Conservation (phyloP, 164 flowering plant species). For the Amborella trichopoda region DNA sequence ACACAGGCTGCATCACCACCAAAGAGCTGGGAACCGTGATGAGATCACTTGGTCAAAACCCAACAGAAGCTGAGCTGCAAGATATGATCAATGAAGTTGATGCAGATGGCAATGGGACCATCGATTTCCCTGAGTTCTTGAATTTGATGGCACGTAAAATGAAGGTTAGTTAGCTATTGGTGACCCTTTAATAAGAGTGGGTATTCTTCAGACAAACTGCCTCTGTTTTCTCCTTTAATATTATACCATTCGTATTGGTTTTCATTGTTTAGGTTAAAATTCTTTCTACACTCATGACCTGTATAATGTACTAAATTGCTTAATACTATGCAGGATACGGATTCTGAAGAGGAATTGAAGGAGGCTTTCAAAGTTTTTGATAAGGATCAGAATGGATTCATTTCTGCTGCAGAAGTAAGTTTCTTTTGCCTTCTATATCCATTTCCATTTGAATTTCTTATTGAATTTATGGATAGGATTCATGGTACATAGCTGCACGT, state of each 20-base stretch:
- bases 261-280: no score
- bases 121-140: slow-evolving; percentile 14
- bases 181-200: no score
- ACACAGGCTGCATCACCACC: slow-evolving; percentile 13
- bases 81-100: slow-evolving; percentile 13
- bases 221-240: no score
- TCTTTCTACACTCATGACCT: no score
- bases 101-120: slow-evolving; percentile 3
- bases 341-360: slow-evolving; percentile 47
- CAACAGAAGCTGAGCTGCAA: slow-evolving; percentile 11
- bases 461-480: no score
- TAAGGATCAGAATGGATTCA: slow-evolving; percentile 55
- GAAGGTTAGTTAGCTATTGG: slow-evolving; percentile 8
- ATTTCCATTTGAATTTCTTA: no score
- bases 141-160: slow-evolving; percentile 13
- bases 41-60: slow-evolving; percentile 14
- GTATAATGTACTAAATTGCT: no score
- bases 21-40: slow-evolving; percentile 15
- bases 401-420: slow-evolving; percentile 48
- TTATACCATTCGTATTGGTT: no score
- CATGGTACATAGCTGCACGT: no score
- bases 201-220: no score
- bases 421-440: background rate
- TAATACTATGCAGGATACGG: slow-evolving; percentile 36
- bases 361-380: slow-evolving; percentile 58